Percentiles rank a stretch among this genome's conserved stretches.
Conservation (phyloP, 106 monocot genomes). For the Posidonia australis region DNA sequence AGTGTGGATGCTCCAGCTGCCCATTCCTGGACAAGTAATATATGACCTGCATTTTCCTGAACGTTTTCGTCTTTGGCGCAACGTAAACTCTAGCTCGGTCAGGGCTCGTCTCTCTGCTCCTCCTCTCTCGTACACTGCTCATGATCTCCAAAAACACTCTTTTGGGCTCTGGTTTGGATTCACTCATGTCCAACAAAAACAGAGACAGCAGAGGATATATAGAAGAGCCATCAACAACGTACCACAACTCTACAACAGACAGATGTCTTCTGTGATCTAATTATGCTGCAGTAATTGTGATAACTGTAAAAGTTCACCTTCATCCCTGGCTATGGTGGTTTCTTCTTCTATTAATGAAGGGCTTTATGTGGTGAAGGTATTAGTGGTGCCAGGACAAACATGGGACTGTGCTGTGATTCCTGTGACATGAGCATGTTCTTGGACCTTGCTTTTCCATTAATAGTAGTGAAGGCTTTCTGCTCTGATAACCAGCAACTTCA, state of each 20-base stretch:
- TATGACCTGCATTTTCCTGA: constrained; percentile 56
- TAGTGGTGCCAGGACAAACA: not conserved
- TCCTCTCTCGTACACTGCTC: not conserved
- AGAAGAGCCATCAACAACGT: no score
- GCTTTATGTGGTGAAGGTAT: no score
- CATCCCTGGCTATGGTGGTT: no score
- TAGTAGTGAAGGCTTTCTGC: no score
- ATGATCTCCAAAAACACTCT: not conserved
- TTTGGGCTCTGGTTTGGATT: no score
- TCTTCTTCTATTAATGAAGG: no score
- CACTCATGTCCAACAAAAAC: not conserved
- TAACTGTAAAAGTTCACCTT: no score
- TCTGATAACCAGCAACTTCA: not conserved
- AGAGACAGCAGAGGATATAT: not conserved
- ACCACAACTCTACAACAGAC: no score
- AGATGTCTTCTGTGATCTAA: no score
- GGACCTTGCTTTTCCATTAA: not conserved
- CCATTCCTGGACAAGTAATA: constrained; percentile 86
- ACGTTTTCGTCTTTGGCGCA: constrained; percentile 4
- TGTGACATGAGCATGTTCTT: not conserved
- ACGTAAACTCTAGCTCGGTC: constrained; percentile 12
- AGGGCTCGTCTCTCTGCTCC: constrained; percentile 7
- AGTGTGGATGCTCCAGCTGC: constrained; percentile 93
- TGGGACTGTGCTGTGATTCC: not conserved
- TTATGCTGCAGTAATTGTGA: no score